Evolutionary conservation across 2,329 filamentous ascomycete genomes (phyloP).

Genomic region (Alternaria panax): DNA sequence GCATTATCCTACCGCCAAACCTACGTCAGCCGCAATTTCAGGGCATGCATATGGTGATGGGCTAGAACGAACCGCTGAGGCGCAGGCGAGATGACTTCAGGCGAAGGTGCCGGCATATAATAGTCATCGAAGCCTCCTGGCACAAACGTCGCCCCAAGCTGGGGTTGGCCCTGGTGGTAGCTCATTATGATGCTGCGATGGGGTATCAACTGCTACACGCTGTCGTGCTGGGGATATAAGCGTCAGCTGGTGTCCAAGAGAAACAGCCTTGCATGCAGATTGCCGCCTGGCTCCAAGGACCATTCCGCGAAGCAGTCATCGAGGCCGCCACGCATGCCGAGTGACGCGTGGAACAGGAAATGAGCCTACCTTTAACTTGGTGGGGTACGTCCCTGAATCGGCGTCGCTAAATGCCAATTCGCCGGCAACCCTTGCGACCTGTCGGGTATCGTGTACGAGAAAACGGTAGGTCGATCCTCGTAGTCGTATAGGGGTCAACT

Average conservation of each 20-base stretch:
- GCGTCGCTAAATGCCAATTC: conserved; percentile 24
- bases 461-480: conserved; percentile 6
- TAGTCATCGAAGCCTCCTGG: conserved; percentile 73
- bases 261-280: conserved; percentile 20
- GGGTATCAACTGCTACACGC: conserved; percentile 14
- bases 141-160: conserved; percentile 67
- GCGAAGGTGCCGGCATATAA: conserved; percentile 64
- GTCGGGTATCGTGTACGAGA: conserved; percentile 21
- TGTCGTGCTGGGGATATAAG: conserved; percentile 23
- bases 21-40: conserved; percentile 44
- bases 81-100: conserved; percentile 72
- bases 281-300: conserved; percentile 21
- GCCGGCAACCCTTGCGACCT: conserved; percentile 21
- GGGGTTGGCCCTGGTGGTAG: conserved; percentile 47
- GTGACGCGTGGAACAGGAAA: conserved; percentile 35
- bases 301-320: conserved; percentile 25
- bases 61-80: conserved; percentile 68
- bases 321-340: conserved; percentile 28
- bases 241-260: conserved; percentile 41
- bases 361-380: conserved; percentile 32
- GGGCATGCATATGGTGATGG: conserved; percentile 22
- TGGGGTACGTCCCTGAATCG: conserved; percentile 34
- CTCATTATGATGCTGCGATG: conserved; percentile 39
- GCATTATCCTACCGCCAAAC: conserved; percentile 74
- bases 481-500: conserved; percentile 11